Conservation (phyloP, 2,329 filamentous ascomycete genomes). For the Diplodia scrobiculata region DNA sequence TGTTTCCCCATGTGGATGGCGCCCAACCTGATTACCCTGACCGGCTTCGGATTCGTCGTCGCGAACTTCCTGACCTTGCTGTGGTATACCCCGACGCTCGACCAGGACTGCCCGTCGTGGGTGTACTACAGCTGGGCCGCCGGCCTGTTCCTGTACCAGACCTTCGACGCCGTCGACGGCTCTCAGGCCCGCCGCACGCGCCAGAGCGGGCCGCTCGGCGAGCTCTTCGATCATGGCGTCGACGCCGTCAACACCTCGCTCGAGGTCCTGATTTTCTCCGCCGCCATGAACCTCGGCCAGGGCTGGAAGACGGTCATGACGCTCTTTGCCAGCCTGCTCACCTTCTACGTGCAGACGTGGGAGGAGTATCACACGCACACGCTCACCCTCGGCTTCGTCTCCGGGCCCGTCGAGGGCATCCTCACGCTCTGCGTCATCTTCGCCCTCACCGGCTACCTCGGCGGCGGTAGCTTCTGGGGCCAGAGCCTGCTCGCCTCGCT, state of each 20-base stretch:
- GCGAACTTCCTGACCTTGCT: conserved; percentile 87
- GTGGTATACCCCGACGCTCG: conserved; percentile 93
- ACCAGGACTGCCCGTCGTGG: conserved; percentile 91
- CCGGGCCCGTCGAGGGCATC: conserved; percentile 92
- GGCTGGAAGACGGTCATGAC: conserved; percentile 83
- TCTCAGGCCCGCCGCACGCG: conserved; percentile 86
- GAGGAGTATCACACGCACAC: conserved; percentile 99
- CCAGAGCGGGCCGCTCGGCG: conserved; percentile 90
- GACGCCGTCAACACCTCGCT: conserved; percentile 96
- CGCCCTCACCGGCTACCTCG: conserved; percentile 77
- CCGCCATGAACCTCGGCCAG: conserved; percentile 89
- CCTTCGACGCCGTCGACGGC: conserved; percentile 95
- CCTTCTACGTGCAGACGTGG: conserved; percentile 99
- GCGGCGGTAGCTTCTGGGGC: conserved; percentile 92
- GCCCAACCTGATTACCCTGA: conserved; percentile 72
- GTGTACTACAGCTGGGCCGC: conserved; percentile 91
- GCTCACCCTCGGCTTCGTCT: conserved; percentile 86
- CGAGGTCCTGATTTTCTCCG: conserved; percentile 88
- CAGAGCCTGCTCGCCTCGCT: conserved; percentile 73
- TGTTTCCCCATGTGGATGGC: conserved; percentile 97
- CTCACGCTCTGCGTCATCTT: conserved; percentile 81
- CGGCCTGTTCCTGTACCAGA: conserved; percentile 94
- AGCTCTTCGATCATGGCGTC: conserved; percentile 95
- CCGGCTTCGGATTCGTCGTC: conserved; percentile 86
- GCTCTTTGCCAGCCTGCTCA: conserved; percentile 81